Conservation (phyloP, 2,329 filamentous ascomycete species). For the Fusarium denticulatum region DNA sequence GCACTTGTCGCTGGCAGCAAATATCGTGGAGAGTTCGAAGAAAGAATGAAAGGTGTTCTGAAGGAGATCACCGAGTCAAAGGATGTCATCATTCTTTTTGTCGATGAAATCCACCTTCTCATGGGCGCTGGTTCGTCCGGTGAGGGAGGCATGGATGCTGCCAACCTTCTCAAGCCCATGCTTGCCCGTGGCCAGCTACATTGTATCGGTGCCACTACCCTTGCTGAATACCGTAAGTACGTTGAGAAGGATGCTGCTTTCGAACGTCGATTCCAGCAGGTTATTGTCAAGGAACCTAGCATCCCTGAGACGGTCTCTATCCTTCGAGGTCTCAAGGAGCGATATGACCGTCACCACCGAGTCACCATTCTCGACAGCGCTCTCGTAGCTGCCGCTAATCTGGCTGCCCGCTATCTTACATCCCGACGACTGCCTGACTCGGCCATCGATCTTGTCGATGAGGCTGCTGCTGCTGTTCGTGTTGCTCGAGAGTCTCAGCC, state of each 20-base stretch:
- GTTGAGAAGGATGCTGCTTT: slow-evolving; percentile 99
- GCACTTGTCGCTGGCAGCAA: slow-evolving; percentile 97
- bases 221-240: slow-evolving; percentile 97
- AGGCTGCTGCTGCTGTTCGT: slow-evolving; percentile 94
- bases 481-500: slow-evolving; percentile 97
- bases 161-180: slow-evolving; percentile 98
- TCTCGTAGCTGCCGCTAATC: slow-evolving; percentile 88
- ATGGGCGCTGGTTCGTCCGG: slow-evolving; percentile 97
- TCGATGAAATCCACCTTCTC: slow-evolving; percentile 97
- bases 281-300: slow-evolving; percentile 92
- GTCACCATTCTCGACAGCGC: slow-evolving; percentile 96
- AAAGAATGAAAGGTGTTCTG: slow-evolving; percentile 98
- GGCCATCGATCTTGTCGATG: slow-evolving; percentile 94
- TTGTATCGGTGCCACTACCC: slow-evolving; percentile 96
- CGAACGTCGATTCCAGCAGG: slow-evolving; percentile 98
- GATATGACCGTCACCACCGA: slow-evolving; percentile 97
- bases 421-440: slow-evolving; percentile 92
- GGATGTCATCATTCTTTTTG: slow-evolving; percentile 97
- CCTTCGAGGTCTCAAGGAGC: slow-evolving; percentile 96
- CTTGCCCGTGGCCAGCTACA: slow-evolving; percentile 94
- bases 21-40: slow-evolving; percentile 97
- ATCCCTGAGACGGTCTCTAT: slow-evolving; percentile 95
- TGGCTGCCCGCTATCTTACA: slow-evolving; percentile 94
- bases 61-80: slow-evolving; percentile 96
- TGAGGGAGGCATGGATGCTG: slow-evolving; percentile 98